These are phyloP conservation scores for Ricinus communis DNA, from an alignment of 345 rosid species.

Conservation along the genomic window DNA sequence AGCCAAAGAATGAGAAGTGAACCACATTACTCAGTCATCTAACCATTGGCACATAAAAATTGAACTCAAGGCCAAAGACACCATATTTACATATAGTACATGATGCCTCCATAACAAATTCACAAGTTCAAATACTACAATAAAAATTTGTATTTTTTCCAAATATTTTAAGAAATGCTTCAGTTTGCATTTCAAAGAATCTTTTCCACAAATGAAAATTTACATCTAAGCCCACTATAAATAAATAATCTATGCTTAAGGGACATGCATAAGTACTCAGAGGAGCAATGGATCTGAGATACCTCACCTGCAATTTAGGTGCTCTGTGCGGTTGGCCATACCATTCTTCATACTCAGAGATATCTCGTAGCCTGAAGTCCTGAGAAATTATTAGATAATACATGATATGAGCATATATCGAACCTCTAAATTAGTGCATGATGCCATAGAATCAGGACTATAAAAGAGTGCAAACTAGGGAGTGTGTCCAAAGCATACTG, in stretches of 20 bases:
- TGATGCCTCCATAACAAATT: too few relatives aligned
- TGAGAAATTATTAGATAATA: constrained; percentile 20
- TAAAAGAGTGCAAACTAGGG: background rate
- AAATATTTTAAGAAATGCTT: background rate
- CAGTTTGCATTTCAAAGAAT: background rate
- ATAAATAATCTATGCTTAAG: background rate
- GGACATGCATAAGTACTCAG: background rate
- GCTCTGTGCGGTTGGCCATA: constrained; percentile 95
- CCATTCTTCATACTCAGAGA: constrained; percentile 90
- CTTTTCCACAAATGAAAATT: background rate
- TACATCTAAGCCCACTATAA: background rate
- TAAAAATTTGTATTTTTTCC: background rate
- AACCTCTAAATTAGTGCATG: background rate
- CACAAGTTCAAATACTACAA: background rate
- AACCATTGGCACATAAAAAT: too few relatives aligned
- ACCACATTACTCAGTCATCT: too few relatives aligned
- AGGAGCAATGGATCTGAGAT: background rate
- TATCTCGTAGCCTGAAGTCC: constrained; percentile 75
- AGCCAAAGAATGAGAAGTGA: too few relatives aligned
- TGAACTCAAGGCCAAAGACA: background rate
- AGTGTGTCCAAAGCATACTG: constrained; percentile 47
- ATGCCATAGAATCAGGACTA: background rate
- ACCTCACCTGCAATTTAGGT: constrained; percentile 70
- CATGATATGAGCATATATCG: constrained; percentile 16
- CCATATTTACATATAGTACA: background rate